These are phyloP conservation scores for Vitis amurensis DNA, from an alignment of 164 flowering plant species.

Conservation along the genomic window DNA sequence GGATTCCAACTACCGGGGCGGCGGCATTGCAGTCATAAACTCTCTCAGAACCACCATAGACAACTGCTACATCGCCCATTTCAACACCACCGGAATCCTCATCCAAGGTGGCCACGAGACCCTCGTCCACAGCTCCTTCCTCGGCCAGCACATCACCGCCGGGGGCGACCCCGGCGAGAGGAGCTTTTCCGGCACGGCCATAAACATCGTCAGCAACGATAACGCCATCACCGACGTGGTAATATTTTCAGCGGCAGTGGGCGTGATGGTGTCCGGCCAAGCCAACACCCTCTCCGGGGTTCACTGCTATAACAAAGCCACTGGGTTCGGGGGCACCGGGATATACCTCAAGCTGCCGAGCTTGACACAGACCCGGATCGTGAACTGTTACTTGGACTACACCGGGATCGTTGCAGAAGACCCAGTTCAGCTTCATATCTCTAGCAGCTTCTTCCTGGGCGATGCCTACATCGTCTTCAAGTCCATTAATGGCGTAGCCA, in stretches of 20 bases:
- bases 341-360: conserved; percentile 65
- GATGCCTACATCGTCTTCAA: conserved; percentile 63
- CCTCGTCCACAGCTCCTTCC: conserved; percentile 67
- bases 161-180: conserved; percentile 65
- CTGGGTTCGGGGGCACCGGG: conserved; percentile 88
- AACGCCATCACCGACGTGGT: conserved; percentile 80
- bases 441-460: conserved; percentile 76
- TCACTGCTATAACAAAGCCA: conserved; percentile 93
- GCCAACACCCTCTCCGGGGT: conserved; percentile 79
- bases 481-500: conserved; percentile 59
- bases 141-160: conserved; percentile 89
- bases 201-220: conserved; percentile 68
- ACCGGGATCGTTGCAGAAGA: conserved; percentile 93
- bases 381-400: conserved; percentile 79
- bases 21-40: conserved; percentile 61
- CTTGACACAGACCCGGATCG: conserved; percentile 74
- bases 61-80: conserved; percentile 85
- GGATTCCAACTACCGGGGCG: conserved; percentile 71
- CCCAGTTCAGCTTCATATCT: conserved; percentile 73
- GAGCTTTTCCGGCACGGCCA: conserved; percentile 68
- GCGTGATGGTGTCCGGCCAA: conserved; percentile 67
- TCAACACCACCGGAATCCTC: conserved; percentile 52
- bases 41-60: conserved; percentile 76
- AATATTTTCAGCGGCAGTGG: conserved; percentile 69
- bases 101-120: conserved; percentile 81